Conservation (phyloP, 768 basidiomycete species). For the Leccinum uliginosum region DNA sequence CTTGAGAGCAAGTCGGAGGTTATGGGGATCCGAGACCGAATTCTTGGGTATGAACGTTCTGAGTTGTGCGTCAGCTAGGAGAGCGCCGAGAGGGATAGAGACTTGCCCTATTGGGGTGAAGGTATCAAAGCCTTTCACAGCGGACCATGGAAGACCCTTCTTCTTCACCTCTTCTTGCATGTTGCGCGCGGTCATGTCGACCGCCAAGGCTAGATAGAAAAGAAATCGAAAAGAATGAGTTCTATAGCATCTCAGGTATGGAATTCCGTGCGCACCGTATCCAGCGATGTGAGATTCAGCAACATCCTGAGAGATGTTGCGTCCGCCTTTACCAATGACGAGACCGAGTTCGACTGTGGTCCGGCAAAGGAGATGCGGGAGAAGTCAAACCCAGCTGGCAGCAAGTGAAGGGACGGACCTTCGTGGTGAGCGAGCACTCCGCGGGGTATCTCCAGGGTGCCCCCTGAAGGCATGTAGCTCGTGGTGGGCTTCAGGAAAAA, state of each 20-base stretch:
- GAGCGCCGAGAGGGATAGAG: not conserved
- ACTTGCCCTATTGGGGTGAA: constrained; percentile 86
- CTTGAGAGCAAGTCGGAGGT: constrained; percentile 74
- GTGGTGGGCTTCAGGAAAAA: constrained; percentile 98
- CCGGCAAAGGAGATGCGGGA: not conserved
- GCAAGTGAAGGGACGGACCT: constrained; percentile 41
- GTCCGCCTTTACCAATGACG: constrained; percentile 85
- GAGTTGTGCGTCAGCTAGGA: constrained; percentile 5
- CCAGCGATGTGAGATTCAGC: constrained; percentile 84
- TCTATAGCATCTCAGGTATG: not conserved
- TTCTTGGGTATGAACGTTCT: constrained; percentile 82
- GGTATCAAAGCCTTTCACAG: constrained; percentile 95
- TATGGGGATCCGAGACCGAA: constrained; percentile 63
- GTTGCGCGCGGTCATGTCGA: constrained; percentile 96
- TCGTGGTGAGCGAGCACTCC: constrained; percentile 89
- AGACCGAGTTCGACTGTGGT: constrained; percentile 92
- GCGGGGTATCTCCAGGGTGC: constrained; percentile 78
- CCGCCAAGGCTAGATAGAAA: constrained; percentile 66
- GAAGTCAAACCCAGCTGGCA: not conserved
- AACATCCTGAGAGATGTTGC: constrained; percentile 70
- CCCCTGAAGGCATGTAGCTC: constrained; percentile 75
- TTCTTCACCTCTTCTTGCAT: constrained; percentile 91
- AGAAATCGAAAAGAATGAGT: not conserved
- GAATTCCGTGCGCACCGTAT: constrained; percentile 57
- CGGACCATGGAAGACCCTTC: constrained; percentile 94